phyloP scores from a whole-genome alignment of 345 rosid species.

The Lenwebbia sp. region DNA sequence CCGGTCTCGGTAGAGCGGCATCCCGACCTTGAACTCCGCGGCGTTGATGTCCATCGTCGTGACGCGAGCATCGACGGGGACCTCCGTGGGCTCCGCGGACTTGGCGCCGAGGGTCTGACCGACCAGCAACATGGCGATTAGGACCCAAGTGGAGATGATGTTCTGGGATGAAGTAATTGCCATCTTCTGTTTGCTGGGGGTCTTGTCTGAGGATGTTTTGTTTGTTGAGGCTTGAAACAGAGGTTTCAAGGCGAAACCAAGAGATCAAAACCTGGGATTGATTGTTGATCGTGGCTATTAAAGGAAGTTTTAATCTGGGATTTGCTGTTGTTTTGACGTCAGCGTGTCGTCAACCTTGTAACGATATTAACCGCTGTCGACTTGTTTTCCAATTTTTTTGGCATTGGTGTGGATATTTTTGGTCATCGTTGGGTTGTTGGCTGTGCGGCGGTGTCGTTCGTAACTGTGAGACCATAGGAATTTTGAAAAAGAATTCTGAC shows the following conservation, averaged over 20 bases:
- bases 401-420: background rate
- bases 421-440: background rate
- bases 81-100: background rate
- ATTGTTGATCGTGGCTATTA: background rate
- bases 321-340: background rate
- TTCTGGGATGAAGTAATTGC: background rate
- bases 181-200: background rate
- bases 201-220: background rate
- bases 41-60: background rate
- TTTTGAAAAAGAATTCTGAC: no score
- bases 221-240: background rate
- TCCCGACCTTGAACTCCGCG: background rate
- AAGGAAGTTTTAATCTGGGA: background rate
- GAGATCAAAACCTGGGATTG: background rate
- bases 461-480: no score
- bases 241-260: background rate
- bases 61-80: background rate
- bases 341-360: background rate
- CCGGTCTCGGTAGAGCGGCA: slow-evolving; percentile 4
- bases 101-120: background rate
- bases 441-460: background rate
- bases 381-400: background rate
- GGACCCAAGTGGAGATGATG: background rate
- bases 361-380: background rate
- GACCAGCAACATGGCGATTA: background rate